These are phyloP conservation scores for Incumbomyces delicatus DNA, from an alignment of 2,329 filamentous ascomycete species.

Conservation along the genomic window DNA sequence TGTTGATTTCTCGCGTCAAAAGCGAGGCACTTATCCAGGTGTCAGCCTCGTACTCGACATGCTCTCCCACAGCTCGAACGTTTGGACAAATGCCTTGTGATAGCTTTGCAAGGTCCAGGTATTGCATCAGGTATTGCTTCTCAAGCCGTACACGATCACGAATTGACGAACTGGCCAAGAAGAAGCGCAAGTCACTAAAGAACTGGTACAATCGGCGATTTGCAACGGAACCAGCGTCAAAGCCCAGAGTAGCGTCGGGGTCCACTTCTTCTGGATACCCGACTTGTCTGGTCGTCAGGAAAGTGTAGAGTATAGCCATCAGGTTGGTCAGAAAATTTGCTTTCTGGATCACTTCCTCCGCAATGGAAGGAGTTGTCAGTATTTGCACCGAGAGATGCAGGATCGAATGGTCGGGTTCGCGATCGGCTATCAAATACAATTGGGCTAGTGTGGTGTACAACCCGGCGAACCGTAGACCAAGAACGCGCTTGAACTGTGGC, in stretches of 20 bases:
- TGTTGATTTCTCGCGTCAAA: slow-evolving; percentile 89
- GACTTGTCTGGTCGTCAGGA: slow-evolving; percentile 90
- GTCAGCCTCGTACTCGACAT: slow-evolving; percentile 97
- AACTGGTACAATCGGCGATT: slow-evolving; percentile 97
- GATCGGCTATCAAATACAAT: slow-evolving; percentile 87
- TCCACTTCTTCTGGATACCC: slow-evolving; percentile 86
- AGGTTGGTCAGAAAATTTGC: slow-evolving; percentile 94
- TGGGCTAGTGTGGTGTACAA: slow-evolving; percentile 90
- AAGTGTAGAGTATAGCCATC: slow-evolving; percentile 94
- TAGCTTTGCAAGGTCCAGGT: slow-evolving; percentile 87
- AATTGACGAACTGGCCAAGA: slow-evolving; percentile 80
- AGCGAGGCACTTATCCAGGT: slow-evolving; percentile 95
- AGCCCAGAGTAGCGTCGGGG: slow-evolving; percentile 74
- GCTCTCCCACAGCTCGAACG: slow-evolving; percentile 79
- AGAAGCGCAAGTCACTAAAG: slow-evolving; percentile 85
- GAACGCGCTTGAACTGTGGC: slow-evolving; percentile 87
- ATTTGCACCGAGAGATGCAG: slow-evolving; percentile 96
- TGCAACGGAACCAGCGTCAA: slow-evolving; percentile 88
- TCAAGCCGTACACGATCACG: slow-evolving; percentile 75
- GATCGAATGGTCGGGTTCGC: slow-evolving; percentile 95
- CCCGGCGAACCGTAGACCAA: slow-evolving; percentile 87
- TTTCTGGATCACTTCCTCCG: slow-evolving; percentile 84
- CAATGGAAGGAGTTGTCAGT: slow-evolving; percentile 92
- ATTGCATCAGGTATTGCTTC: slow-evolving; percentile 81
- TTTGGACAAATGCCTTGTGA: slow-evolving; percentile 97